Evolutionary conservation across 495 filamentous ascomycete genomes (phyloP).

Genomic region (Daldinia decipiens): DNA sequence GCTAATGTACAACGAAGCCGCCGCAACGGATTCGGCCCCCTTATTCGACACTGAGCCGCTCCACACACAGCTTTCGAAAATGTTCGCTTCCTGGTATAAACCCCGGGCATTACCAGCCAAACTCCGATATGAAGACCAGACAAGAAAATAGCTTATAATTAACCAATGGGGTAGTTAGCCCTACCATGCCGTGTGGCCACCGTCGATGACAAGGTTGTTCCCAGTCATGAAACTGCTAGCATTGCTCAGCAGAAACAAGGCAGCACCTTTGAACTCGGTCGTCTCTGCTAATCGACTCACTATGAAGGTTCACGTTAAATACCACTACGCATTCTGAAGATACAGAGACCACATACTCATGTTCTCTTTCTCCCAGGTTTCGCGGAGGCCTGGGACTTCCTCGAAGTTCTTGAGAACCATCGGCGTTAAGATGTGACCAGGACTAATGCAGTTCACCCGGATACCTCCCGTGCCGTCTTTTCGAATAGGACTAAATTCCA

Average conservation of each 20-base stretch:
- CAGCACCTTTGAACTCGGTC: slow-evolving; percentile 74
- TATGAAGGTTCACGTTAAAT: slow-evolving; percentile 22
- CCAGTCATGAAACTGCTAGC: slow-evolving; percentile 80
- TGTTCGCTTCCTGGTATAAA: slow-evolving; percentile 10
- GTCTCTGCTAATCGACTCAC: slow-evolving; percentile 69
- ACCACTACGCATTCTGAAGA: neutral
- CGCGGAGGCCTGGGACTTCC: slow-evolving; percentile 66
- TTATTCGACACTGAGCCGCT: neutral
- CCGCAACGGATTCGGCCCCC: neutral
- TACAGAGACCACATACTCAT: slow-evolving; percentile 57
- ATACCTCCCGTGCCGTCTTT: slow-evolving; percentile 64
- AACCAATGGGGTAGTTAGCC: neutral
- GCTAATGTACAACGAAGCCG: slow-evolving; percentile 7
- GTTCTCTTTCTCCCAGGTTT: slow-evolving; percentile 73
- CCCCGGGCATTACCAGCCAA: slow-evolving; percentile 7
- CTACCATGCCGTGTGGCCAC: slow-evolving; percentile 65
- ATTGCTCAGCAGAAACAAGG: slow-evolving; percentile 66
- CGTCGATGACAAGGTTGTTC: slow-evolving; percentile 67
- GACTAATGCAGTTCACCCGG: slow-evolving; percentile 73
- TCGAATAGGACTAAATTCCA: slow-evolving; percentile 71
- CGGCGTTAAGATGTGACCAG: slow-evolving; percentile 77
- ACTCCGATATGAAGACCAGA: slow-evolving; percentile 19
- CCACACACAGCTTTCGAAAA: neutral
- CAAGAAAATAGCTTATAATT: neutral
- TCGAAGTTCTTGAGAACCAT: slow-evolving; percentile 76